Percentiles rank a stretch among this genome's conserved stretches.
These are phyloP conservation scores for Corynascus novoguineensis DNA, from an alignment of 495 filamentous ascomycete genomes.

Conservation along the genomic window DNA sequence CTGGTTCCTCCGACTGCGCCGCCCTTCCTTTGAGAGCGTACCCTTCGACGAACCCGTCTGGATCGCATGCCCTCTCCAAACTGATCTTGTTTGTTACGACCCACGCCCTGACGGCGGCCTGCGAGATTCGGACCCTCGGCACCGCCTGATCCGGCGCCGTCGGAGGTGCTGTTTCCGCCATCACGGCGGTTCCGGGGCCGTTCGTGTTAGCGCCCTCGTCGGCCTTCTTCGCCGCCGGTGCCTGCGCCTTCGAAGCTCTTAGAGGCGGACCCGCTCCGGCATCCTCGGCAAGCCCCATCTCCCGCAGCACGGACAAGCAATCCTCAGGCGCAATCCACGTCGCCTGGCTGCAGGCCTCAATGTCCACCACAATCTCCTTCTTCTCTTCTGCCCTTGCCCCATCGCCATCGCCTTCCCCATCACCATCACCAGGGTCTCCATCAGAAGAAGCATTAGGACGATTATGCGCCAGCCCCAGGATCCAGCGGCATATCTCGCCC, in stretches of 20 bases:
- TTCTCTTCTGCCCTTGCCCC: background rate
- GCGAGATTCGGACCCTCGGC: conserved; percentile 49
- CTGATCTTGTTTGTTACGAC: conserved; percentile 41
- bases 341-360: conserved; percentile 43
- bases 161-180: background rate
- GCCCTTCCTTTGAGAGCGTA: conserved; percentile 34
- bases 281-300: conserved; percentile 69
- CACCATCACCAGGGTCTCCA: too few species aligned
- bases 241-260: conserved; percentile 5
- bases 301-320: conserved; percentile 67
- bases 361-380: conserved; percentile 32
- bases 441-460: too few species aligned
- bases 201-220: conserved; percentile 9
- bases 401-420: conserved; percentile 11
- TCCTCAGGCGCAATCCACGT: conserved; percentile 82
- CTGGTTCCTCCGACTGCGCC: conserved; percentile 27
- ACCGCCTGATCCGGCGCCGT: conserved; percentile 30
- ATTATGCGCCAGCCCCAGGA: conserved; percentile 53
- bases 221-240: conserved; percentile 14
- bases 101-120: conserved; percentile 52
- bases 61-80: conserved; percentile 48
- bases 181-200: conserved; percentile 18
- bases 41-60: conserved; percentile 50
- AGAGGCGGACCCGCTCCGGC: conserved; percentile 40
- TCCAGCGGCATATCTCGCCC: conserved; percentile 64